Evolutionary conservation across 352 stramenopile genomes (phyloP).

Genomic region (Phytophthora quininea): DNA sequence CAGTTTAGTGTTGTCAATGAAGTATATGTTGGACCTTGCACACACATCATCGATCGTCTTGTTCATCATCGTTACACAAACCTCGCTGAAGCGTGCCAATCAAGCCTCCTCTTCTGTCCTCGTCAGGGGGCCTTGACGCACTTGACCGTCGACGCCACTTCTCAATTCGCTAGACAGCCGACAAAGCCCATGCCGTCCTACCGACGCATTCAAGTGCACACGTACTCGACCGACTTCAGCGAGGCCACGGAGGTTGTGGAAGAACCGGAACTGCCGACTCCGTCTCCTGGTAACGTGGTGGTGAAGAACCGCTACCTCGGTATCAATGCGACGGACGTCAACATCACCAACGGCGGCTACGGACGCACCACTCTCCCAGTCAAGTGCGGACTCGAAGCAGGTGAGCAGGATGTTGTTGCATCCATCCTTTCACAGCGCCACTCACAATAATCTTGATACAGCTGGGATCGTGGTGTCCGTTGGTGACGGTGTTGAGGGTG

Average conservation of each 20-base stretch:
- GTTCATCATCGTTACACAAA: too few relatives aligned
- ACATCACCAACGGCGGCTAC: slow-evolving; percentile 49
- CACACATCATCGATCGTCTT: background rate
- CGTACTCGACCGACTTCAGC: slow-evolving; percentile 38
- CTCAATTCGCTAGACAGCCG: too few relatives aligned
- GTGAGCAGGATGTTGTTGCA: background rate
- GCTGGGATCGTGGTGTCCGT: slow-evolving; percentile 50
- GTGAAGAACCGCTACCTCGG: slow-evolving; percentile 38
- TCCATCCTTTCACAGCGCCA: background rate
- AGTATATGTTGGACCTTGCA: background rate
- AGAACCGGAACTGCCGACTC: slow-evolving; percentile 8
- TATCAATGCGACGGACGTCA: slow-evolving; percentile 52
- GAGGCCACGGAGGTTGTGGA: slow-evolving; percentile 16
- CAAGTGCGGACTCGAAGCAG: slow-evolving; percentile 15
- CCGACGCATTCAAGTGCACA: slow-evolving; percentile 28
- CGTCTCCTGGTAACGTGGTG: slow-evolving; percentile 5
- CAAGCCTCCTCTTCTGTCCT: background rate
- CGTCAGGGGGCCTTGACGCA: too few relatives aligned
- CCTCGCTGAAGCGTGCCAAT: background rate
- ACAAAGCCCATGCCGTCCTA: slow-evolving; percentile 9
- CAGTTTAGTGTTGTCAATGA: background rate
- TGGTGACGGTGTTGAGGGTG: slow-evolving; percentile 40
- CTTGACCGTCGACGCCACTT: too few relatives aligned
- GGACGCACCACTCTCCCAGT: slow-evolving; percentile 1
- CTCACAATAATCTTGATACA: slow-evolving; percentile 7